phyloP scores from a whole-genome alignment of 73 alveolate species.

The Paramecium sexaurelia region DNA sequence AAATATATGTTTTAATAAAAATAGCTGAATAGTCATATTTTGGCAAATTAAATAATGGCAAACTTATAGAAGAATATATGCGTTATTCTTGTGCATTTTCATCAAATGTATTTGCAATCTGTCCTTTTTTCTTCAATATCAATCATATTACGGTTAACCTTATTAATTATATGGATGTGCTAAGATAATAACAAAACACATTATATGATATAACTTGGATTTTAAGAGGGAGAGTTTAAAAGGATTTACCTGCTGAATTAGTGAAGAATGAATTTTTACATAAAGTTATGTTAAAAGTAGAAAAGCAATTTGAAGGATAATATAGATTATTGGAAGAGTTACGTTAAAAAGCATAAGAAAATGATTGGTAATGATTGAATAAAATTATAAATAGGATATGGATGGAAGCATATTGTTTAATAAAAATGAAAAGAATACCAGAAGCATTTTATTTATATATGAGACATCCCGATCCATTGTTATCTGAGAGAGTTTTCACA shows the following conservation, averaged over 20 bases:
- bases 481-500: constrained; percentile 16
- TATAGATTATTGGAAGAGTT: not conserved
- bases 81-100: constrained; percentile 15
- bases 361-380: not conserved
- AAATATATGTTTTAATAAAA: not conserved
- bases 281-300: not conserved
- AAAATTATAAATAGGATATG: not conserved
- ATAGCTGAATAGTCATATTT: not conserved
- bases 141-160: not conserved
- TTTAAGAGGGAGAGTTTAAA: constrained; percentile 8
- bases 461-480: not conserved
- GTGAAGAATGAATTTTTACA: constrained; percentile 38
- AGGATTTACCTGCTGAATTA: constrained; percentile 25
- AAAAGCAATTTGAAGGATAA: not conserved
- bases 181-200: not conserved
- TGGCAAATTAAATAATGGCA: not conserved
- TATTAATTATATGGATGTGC: not conserved
- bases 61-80: not conserved
- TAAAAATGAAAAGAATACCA: not conserved
- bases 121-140: not conserved
- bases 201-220: constrained; percentile 34
- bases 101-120: not conserved
- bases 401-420: not conserved
- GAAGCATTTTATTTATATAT: constrained; percentile 8
- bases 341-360: not conserved